Evolutionary conservation across 805 yeast species (phyloP).

Genomic region (Candida coleopterorum): DNA sequence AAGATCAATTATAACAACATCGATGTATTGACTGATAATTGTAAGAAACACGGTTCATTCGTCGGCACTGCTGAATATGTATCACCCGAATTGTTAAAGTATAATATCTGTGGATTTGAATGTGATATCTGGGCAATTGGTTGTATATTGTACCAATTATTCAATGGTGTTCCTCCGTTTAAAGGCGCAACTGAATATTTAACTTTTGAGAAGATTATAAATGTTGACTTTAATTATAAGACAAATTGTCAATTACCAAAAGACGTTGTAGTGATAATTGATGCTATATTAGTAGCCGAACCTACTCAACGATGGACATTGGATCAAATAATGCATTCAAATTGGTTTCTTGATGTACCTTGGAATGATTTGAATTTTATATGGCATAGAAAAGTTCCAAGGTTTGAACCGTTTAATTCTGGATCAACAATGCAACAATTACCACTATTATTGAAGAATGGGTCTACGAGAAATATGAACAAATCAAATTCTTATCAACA

Average conservation of each 20-base stretch:
- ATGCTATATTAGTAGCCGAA: conserved; percentile 28
- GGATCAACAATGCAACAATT: conserved; percentile 13
- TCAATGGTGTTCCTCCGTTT: conserved; percentile 84
- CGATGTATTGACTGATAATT: conserved; percentile 16
- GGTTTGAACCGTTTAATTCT: conserved; percentile 23
- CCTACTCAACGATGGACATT: conserved; percentile 28
- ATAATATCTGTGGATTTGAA: conserved; percentile 76
- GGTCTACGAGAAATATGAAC: conserved; percentile 31
- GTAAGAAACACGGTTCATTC: conserved; percentile 56
- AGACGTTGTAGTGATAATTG: conserved; percentile 27
- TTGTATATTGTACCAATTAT: conserved; percentile 78
- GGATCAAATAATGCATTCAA: conserved; percentile 26
- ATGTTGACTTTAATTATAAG: conserved; percentile 57
- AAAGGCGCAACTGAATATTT: conserved; percentile 80
- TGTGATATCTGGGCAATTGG: conserved; percentile 95
- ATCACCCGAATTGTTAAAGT: conserved; percentile 79
- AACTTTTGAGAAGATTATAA: conserved; percentile 85
- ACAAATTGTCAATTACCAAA: conserved; percentile 23
- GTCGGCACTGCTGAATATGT: conserved; percentile 83
- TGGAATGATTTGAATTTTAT: conserved; percentile 39
- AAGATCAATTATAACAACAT: conserved; percentile 26
- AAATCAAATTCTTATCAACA: conserved; percentile 36
- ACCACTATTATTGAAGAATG: conserved; percentile 27
- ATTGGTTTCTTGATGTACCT: conserved; percentile 35
- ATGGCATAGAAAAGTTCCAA: conserved; percentile 33